phyloP scores from a whole-genome alignment of 2,329 filamentous ascomycete species.

The Beauveria bassiana region DNA sequence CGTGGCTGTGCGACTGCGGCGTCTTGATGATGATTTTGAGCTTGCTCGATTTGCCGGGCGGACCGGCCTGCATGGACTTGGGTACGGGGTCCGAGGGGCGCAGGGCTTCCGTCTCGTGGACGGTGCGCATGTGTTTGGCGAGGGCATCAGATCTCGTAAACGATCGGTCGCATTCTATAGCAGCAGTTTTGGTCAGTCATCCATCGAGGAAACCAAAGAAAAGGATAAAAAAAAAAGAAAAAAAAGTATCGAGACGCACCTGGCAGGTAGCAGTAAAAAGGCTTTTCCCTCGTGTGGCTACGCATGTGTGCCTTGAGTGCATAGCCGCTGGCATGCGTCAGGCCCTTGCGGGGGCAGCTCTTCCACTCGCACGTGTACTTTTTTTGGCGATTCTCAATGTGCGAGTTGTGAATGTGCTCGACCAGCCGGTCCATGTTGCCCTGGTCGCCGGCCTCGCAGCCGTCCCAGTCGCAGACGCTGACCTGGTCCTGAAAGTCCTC shows the following conservation, averaged over 20 bases:
- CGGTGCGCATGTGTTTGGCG: conserved; percentile 96
- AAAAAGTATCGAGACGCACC: conserved; percentile 47
- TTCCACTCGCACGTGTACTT: conserved; percentile 99
- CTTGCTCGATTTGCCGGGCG: conserved; percentile 40
- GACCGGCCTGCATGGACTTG: conserved; percentile 53
- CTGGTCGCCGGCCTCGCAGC: conserved; percentile 62
- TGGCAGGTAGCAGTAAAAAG: conserved; percentile 91
- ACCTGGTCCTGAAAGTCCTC: conserved; percentile 72
- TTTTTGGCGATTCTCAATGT: conserved; percentile 88
- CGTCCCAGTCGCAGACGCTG: conserved; percentile 70
- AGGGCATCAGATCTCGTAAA: conserved; percentile 94
- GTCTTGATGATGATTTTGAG: conserved; percentile 59
- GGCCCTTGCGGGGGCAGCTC: conserved; percentile 79
- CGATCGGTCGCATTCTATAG: conserved; percentile 84
- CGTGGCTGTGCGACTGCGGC: conserved; percentile 47
- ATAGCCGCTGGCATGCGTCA: conserved; percentile 91
- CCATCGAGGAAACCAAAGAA: background rate
- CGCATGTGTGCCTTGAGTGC: conserved; percentile 95
- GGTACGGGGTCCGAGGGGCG: conserved; percentile 70
- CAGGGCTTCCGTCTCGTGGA: conserved; percentile 92
- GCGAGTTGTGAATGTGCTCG: conserved; percentile 81
- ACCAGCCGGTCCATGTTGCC: conserved; percentile 77
- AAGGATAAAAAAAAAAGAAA: background rate
- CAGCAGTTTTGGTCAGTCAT: conserved; percentile 12
- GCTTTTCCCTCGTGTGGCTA: conserved; percentile 95